Evolutionary conservation across 371 early-diverging fungal genomes (phyloP).

Genomic region (Circinella umbellata): DNA sequence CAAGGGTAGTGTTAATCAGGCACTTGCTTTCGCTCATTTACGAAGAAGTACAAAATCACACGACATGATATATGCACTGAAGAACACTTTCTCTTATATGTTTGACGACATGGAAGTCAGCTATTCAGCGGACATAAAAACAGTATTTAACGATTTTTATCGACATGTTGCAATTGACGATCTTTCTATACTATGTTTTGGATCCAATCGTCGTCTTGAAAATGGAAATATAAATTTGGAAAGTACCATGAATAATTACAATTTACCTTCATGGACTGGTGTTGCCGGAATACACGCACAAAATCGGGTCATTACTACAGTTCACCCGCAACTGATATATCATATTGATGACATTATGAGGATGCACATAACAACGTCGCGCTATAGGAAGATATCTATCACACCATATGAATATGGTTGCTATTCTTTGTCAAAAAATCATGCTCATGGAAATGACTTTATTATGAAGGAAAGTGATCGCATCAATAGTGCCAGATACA

Average conservation of each 20-base stretch:
- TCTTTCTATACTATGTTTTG: neutral
- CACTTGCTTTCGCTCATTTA: neutral
- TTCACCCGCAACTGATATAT: too few species aligned
- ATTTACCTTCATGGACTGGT: neutral
- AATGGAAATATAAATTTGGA: neutral
- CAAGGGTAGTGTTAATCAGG: neutral
- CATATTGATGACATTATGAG: too few species aligned
- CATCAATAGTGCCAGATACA: too few species aligned
- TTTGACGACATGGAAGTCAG: neutral
- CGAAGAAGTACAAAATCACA: neutral
- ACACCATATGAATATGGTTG: too few species aligned
- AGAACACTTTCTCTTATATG: neutral
- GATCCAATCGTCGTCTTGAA: neutral
- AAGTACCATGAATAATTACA: neutral
- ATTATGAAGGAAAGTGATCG: too few species aligned
- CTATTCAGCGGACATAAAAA: neutral
- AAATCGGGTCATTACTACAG: too few species aligned
- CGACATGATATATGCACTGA: neutral
- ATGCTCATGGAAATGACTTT: too few species aligned
- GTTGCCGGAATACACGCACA: neutral
- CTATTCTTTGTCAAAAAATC: too few species aligned
- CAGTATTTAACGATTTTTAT: neutral
- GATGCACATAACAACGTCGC: too few species aligned
- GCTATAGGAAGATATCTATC: too few species aligned
- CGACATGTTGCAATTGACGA: neutral